Evolutionary conservation across 139 green algal genomes (phyloP), one percentile per base, ranked within the genome.

Genomic region (Coccomyxa sp.): DNA sequence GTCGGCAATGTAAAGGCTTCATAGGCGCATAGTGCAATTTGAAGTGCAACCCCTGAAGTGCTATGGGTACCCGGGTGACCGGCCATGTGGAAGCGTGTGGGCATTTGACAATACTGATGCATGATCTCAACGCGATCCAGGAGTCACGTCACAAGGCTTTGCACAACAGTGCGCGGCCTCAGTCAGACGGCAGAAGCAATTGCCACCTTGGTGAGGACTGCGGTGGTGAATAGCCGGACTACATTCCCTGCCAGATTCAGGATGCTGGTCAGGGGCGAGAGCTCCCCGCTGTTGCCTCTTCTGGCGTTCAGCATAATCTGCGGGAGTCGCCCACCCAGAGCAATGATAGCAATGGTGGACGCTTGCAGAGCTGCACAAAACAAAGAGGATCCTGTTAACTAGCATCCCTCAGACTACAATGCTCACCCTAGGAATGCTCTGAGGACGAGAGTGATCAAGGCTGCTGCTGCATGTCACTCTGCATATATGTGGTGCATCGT

Each of bases 231-330:
- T 8, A 90, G 81, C 22, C 92, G 85, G 2, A 86, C 86, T 0
- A 88, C n/a, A 73, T 92, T 93, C 55, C 92, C 92, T 12, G 77
- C 74, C 14, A 95, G 82, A 68, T 93, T 94, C 38, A 97, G 85
- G 9, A 75, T 37, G 75, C 86, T 92, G 0, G 90, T 92, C 5
- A 85, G 78, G 16, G 89, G 68, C 9, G 85, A 91, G 72, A 97
- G 83, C 85, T 95, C 83, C 0, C 91, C 92, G n/a, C 88, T 85
- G 78, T 94, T 87, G 40, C 92, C 92, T 0, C 90, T 79, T 77
- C 77, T 70, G 10, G 84, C 29, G 81, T 97, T 97, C 29, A 97
- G 80, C 68, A 89, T 64, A 70, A 97, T 94, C 76, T 97, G 91
- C 3, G 91, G 91, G 36, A 95, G n/a, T 14, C 89, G 70, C 9